Percentiles rank a stretch among this genome's conserved stretches.
Conservation (phyloP, 352 stramenopile species). For the Phytophthora aleatoria region DNA sequence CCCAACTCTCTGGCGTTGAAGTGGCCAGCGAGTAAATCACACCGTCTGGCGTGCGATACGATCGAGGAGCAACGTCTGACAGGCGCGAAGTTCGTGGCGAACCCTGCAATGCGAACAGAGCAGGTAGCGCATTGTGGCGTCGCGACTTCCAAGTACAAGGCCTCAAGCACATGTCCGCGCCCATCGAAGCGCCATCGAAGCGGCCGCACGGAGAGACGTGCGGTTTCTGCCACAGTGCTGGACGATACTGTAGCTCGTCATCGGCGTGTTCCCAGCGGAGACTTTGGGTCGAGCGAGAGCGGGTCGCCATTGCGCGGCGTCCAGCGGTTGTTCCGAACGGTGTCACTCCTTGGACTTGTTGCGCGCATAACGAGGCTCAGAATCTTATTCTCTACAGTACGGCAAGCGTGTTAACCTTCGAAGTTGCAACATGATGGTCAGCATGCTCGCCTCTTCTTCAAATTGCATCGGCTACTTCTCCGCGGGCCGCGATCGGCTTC, state of each 20-base stretch:
- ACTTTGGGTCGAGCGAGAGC: slow-evolving; percentile 30
- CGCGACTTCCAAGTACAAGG: not conserved
- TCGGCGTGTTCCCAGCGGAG: slow-evolving; percentile 10
- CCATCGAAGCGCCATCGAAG: slow-evolving; percentile 3
- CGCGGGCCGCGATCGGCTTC: slow-evolving; percentile 4
- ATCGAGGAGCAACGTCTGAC: slow-evolving; percentile 11
- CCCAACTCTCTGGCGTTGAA: slow-evolving; percentile 22
- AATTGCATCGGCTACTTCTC: slow-evolving; percentile 4
- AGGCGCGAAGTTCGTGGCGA: not conserved
- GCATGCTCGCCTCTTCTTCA: slow-evolving; percentile 26
- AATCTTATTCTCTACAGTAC: slow-evolving; percentile 38
- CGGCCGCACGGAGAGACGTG: not conserved
- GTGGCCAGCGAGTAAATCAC: slow-evolving; percentile 14
- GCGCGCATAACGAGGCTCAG: slow-evolving; percentile 15
- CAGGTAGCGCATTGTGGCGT: not conserved
- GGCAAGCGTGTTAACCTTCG: slow-evolving; percentile 29
- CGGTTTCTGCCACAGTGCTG: slow-evolving; percentile 12
- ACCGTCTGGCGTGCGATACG: slow-evolving; percentile 14
- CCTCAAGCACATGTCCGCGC: not conserved
- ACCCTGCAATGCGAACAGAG: not conserved
- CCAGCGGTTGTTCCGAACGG: slow-evolving; percentile 18
- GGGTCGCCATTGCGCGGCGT: slow-evolving; percentile 16
- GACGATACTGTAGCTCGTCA: slow-evolving; percentile 14
- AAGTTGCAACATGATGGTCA: slow-evolving; percentile 28
- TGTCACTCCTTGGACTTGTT: slow-evolving; percentile 27